Percentiles rank a stretch among this genome's conserved stretches.
Conservation (phyloP, 2,329 filamentous ascomycete species). For the Xylaria sp. region DNA sequence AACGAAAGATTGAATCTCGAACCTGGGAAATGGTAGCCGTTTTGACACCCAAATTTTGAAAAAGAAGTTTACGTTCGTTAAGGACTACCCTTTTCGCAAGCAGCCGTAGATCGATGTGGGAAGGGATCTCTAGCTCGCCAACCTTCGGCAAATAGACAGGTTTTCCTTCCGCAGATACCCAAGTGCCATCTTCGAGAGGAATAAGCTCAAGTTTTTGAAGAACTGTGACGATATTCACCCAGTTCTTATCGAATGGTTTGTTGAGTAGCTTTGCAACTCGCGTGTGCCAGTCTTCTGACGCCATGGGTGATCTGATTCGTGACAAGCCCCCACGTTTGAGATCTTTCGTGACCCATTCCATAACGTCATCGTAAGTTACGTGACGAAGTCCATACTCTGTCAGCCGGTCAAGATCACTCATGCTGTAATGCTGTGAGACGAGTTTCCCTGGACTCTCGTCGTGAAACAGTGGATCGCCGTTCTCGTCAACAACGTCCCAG, state of each 20-base stretch:
- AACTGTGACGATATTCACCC: background rate
- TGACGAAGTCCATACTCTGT: background rate
- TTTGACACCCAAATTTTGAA: background rate
- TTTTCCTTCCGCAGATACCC: constrained; percentile 20
- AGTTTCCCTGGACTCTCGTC: constrained; percentile 25
- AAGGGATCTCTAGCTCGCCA: constrained; percentile 25
- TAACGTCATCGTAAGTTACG: background rate
- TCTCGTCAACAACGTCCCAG: constrained; percentile 26
- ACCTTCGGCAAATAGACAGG: constrained; percentile 26
- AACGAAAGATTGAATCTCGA: constrained; percentile 19
- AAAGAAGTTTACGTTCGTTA: background rate
- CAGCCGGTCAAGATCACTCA: constrained; percentile 9
- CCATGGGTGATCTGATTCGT: constrained; percentile 29
- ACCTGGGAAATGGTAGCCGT: background rate
- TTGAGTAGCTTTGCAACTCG: constrained; percentile 31
- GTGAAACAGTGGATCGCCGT: constrained; percentile 35
- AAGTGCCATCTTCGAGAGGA: constrained; percentile 26
- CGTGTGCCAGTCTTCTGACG: constrained; percentile 30
- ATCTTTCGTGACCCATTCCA: constrained; percentile 21
- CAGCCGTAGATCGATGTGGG: constrained; percentile 19
- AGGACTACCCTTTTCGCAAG: constrained; percentile 16
- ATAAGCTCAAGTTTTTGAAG: constrained; percentile 25
- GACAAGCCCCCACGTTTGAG: constrained; percentile 12
- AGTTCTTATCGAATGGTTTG: background rate
- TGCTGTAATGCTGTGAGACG: constrained; percentile 26